Evolutionary conservation across 768 basidiomycete genomes (phyloP), one percentile per base, ranked within the genome.

Genomic region (Tricholomella constricta): DNA sequence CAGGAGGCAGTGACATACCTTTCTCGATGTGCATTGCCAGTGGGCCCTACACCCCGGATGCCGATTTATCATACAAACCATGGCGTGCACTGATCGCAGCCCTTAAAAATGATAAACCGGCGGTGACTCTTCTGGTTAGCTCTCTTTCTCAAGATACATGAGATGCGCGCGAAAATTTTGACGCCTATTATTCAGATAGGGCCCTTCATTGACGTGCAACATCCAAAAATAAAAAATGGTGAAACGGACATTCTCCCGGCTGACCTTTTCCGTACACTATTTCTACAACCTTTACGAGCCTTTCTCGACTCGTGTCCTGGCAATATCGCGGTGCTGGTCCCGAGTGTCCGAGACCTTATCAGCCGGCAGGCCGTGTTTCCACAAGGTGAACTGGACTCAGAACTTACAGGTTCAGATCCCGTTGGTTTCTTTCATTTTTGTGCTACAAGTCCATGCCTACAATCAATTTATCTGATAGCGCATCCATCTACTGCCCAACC

Each of bases 41-140:
- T 54, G 97, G 97, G 0, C 96, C 97, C 1, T 98, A 81, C 71
- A 95, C 93, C 0, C 65, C 79, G 1, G 94, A 96, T 50, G 69
- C 81, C 2, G 86, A 97, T 66, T 75, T 97, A 25, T 69, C 77
- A 15, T 98, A 83, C 72, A 83, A 79, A 56, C 87, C 89, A 1
- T 87, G 91, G 76, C 71, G 75, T 12, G 73, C 75, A 2, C 71
- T 98, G 20, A 57, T 93, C 10, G 70, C 81, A n/a, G 76, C 75
- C n/a, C 71, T 88, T n/a, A 79, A 78, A 59, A 63, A 69, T 7
- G 77, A 75, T 22, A 87, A 85, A 60, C 96, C 96, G 1, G 78
- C 86, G 15, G 87, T 89, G 0, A 65, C 95, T 10, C 72, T 98
- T 15, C 74, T 99, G 49, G 96, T 96, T 65, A 15, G 43, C 11